Conservation (phyloP, 805 yeast species). For the Wickerhamiella brachini region DNA sequence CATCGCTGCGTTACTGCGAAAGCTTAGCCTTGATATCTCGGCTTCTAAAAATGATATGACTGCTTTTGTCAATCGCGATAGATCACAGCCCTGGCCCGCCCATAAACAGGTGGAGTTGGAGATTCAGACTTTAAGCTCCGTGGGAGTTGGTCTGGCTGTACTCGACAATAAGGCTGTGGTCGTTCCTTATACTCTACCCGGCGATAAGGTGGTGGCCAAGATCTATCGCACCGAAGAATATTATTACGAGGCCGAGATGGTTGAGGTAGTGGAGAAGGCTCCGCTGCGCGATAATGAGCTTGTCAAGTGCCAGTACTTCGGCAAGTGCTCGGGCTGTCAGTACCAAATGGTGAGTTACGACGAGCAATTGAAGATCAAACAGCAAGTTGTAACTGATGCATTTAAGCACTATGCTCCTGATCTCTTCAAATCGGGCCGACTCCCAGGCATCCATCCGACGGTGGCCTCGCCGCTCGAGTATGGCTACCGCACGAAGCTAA, state of each 20-base stretch:
- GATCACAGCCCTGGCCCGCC: constrained; percentile 29
- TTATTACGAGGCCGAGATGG: constrained; percentile 62
- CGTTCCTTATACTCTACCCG: constrained; percentile 81
- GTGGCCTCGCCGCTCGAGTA: constrained; percentile 65
- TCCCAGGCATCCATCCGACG: constrained; percentile 54
- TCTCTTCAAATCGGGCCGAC: constrained; percentile 11
- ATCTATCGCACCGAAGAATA: constrained; percentile 67
- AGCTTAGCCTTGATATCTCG: constrained; percentile 29
- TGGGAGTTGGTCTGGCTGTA: constrained; percentile 78
- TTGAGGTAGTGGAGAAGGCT: constrained; percentile 35
- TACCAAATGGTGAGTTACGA: constrained; percentile 66
- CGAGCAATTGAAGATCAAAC: constrained; percentile 59
- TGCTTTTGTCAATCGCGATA: constrained; percentile 38
- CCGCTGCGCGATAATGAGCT: constrained; percentile 41
- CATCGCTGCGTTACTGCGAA: constrained; percentile 42
- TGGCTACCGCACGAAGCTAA: constrained; percentile 78
- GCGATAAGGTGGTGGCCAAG: constrained; percentile 57
- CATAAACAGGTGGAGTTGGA: constrained; percentile 52
- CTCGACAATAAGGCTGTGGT: constrained; percentile 58
- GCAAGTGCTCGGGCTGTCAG: constrained; percentile 91
- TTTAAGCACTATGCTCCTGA: constrained; percentile 53
- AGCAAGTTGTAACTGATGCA: constrained; percentile 66
- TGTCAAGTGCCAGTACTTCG: constrained; percentile 71
- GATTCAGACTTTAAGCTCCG: constrained; percentile 49
- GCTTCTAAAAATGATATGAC: constrained; percentile 53